A percentile compares a stretch with the other conserved stretches of the same genome.
Conservation (phyloP, 179 eudicot species). For the Gypsophila paniculata region DNA sequence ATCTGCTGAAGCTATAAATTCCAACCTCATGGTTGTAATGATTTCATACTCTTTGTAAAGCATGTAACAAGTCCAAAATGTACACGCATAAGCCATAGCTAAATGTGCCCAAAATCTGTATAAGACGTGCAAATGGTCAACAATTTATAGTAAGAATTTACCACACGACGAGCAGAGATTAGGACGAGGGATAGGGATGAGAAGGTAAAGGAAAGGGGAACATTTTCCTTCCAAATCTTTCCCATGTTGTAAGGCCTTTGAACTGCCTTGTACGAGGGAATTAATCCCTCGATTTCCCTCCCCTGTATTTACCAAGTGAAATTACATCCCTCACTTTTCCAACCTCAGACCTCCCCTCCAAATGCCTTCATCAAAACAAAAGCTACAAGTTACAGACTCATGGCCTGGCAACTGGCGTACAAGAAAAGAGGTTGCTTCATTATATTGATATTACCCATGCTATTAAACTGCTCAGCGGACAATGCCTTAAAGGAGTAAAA, state of each 20-base stretch:
- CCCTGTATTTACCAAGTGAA: no score
- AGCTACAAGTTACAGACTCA: neutral
- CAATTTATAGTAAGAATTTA: neutral
- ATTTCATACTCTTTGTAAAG: conserved; percentile 74
- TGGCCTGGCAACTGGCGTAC: neutral
- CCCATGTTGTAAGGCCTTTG: no score
- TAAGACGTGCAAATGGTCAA: neutral
- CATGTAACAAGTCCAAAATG: conserved; percentile 79
- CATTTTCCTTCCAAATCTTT: no score
- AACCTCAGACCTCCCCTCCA: no score
- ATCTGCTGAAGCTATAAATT: conserved; percentile 57
- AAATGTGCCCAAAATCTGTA: conserved; percentile 81
- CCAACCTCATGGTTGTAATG: conserved; percentile 58
- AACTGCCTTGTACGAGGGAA: no score
- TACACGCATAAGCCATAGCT: conserved; percentile 57
- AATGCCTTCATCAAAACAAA: neutral
- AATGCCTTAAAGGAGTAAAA: neutral
- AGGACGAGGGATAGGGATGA: no score
- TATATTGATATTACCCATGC: neutral
- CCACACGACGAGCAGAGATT: neutral
- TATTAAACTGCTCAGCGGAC: neutral
- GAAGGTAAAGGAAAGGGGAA: no score
- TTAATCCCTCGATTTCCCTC: no score
- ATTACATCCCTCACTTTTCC: no score
- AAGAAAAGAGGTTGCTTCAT: neutral